phyloP scores from a whole-genome alignment of 352 stramenopile genomes.

The Globisporangium radiosum region DNA sequence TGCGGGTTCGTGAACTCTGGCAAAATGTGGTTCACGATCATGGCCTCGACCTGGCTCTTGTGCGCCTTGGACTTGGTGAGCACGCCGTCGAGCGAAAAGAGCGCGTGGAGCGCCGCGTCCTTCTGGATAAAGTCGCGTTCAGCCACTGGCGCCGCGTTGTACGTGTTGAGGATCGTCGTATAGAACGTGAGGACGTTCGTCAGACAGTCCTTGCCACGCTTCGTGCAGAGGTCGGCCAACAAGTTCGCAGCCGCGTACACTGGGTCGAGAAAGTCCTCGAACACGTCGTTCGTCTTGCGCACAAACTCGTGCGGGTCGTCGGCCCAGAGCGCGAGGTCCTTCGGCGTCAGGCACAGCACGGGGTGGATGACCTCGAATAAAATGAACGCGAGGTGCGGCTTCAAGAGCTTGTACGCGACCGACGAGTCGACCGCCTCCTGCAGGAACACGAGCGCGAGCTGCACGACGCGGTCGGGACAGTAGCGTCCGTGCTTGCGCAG shows the following conservation, averaged over 20 bases:
- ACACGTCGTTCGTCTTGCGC: slow-evolving; percentile 95
- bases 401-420: slow-evolving; percentile 96
- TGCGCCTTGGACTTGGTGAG: slow-evolving; percentile 93
- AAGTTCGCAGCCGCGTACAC: slow-evolving; percentile 92
- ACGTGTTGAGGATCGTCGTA: slow-evolving; percentile 91
- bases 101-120: slow-evolving; percentile 91
- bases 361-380: slow-evolving; percentile 97
- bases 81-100: slow-evolving; percentile 91
- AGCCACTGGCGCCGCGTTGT: slow-evolving; percentile 54
- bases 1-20: slow-evolving; percentile 95
- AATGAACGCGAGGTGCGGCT: slow-evolving; percentile 96
- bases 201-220: slow-evolving; percentile 93
- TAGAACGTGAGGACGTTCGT: slow-evolving; percentile 88
- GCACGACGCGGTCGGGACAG: slow-evolving; percentile 94
- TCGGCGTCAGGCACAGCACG: slow-evolving; percentile 90
- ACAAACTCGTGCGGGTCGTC: slow-evolving; percentile 98
- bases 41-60: slow-evolving; percentile 88
- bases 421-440: slow-evolving; percentile 93
- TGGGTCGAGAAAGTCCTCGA: slow-evolving; percentile 96
- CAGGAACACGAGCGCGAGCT: slow-evolving; percentile 92
- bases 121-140: slow-evolving; percentile 95
- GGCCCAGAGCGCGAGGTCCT: slow-evolving; percentile 94
- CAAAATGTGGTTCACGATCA: slow-evolving; percentile 94
- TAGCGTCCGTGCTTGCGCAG: slow-evolving; percentile 92
- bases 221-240: slow-evolving; percentile 92